A percentile compares a stretch with the other conserved stretches of the same genome.
Evolutionary conservation across 2,329 filamentous ascomycete genomes (phyloP).

Genomic region (Thermothelomyces thermophilus): DNA sequence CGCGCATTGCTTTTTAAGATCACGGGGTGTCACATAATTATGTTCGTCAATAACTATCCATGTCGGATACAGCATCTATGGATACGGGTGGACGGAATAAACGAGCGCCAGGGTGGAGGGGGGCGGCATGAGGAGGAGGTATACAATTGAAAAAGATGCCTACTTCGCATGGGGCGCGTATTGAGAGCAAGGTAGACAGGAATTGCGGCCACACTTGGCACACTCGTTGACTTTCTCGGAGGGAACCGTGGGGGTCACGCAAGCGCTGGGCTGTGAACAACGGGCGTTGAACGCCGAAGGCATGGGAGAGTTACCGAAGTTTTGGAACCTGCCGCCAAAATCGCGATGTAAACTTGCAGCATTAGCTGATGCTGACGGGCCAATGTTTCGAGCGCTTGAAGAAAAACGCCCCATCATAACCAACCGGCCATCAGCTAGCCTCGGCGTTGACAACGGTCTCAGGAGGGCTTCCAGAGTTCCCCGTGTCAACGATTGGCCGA

Average conservation of each 20-base stretch:
- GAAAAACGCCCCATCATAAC: not conserved
- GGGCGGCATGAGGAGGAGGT: too few species aligned
- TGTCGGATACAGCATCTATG: too few species aligned
- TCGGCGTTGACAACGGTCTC: not conserved
- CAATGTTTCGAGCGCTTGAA: not conserved
- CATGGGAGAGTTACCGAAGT: not conserved
- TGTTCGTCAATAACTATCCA: not conserved
- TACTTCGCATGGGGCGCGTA: not conserved
- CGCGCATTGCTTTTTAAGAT: slow-evolving; percentile 46
- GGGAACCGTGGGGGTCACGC: not conserved
- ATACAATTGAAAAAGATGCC: not conserved
- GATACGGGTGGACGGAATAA: too few species aligned
- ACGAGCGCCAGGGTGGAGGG: too few species aligned
- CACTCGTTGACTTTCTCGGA: not conserved
- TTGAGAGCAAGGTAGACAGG: not conserved
- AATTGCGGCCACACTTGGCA: not conserved
- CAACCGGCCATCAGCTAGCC: not conserved
- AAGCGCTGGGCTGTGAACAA: not conserved
- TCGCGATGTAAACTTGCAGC: not conserved
- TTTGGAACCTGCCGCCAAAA: not conserved
- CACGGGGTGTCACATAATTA: slow-evolving; percentile 26
- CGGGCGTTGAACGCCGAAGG: not conserved
- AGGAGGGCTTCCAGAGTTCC: not conserved
- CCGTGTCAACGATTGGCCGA: not conserved
- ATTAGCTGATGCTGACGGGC: not conserved